Base-by-base conservation (phyloP, 495 filamentous ascomycete species). In the Staphylotrichum longicolle region DNA sequence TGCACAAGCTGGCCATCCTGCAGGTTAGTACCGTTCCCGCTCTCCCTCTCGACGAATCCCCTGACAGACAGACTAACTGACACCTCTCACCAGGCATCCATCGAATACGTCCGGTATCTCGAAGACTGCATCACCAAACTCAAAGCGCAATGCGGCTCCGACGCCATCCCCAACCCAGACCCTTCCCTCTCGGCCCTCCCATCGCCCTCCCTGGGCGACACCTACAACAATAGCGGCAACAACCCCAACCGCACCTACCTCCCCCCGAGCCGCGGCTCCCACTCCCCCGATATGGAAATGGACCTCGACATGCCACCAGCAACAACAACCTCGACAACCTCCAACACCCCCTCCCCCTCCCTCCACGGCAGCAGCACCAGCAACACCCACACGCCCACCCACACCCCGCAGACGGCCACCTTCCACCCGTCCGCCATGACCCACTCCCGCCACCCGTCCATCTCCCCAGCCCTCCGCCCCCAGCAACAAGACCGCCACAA, bases 1-100 rank as follows among this genome's bases (percentile, higher is more conserved):
- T 98, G 94, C 94, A 98, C 75, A 98, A 98, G 78, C 81, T 98
- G 52, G 92, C 91, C 3, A 97, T 98, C 63, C 79, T 98, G 51
- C 91, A 96, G 86, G 94, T 94, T 74, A 32, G 60, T 55, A 15
- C 15, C 3, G 20, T 14, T 1, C 35, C 51, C 11, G 41, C 35
- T 3, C 4, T 37, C 33, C 41, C 59, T 27, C 15, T n/a, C 30
- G 3, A 54, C 58, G 41, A 52, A 32, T 20, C 47, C 30, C 57
- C 41, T 49, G 20, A 27, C 20, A 27, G 20, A 27, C 20, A 1
- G 20, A 27, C 20, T 27, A 2, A 63, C 54, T 57, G 15, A 57
- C 40, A 39, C 30, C 42, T 14, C 7, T 27, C 6, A 41, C 32
- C 57, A 96, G 93, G 89, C 94, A 20, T 95, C 91, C 64, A 98